These are phyloP conservation scores for Remersonia thermophila DNA, from an alignment of 2,329 filamentous ascomycete species.

Conservation along the genomic window DNA sequence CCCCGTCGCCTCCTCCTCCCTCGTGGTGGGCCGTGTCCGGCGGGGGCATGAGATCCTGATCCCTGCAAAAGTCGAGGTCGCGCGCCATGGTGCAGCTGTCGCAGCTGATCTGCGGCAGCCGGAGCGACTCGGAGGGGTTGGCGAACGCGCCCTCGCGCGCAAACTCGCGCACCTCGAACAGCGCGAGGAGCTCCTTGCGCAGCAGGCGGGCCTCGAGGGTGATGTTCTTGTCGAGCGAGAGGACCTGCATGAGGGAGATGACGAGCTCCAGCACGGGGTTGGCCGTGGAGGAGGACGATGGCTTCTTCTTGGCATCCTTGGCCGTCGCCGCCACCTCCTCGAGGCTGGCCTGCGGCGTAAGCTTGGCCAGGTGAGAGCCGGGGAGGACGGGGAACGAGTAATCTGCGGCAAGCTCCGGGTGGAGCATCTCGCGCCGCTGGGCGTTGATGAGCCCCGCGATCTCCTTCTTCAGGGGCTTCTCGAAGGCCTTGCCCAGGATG, in stretches of 20 bases:
- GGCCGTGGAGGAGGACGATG: constrained; percentile 23
- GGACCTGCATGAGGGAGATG: constrained; percentile 84
- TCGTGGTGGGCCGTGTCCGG: constrained; percentile 12
- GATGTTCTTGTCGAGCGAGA: constrained; percentile 83
- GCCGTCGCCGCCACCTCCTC: not conserved
- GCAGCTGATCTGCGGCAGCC: constrained; percentile 67
- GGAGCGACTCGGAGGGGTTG: constrained; percentile 69
- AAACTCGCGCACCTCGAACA: constrained; percentile 95
- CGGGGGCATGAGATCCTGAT: constrained; percentile 63
- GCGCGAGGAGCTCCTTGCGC: constrained; percentile 72
- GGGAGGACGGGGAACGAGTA: constrained; percentile 77
- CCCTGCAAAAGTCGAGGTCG: constrained; percentile 85
- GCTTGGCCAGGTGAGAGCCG: constrained; percentile 49
- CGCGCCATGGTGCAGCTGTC: constrained; percentile 80
- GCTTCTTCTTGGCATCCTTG: constrained; percentile 7
- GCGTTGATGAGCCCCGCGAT: constrained; percentile 70
- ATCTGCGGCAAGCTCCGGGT: constrained; percentile 76
- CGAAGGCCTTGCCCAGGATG: constrained; percentile 70
- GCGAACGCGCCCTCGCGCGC: constrained; percentile 73
- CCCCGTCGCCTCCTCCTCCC: constrained; percentile 2
- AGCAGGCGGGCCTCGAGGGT: constrained; percentile 77
- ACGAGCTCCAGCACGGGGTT: constrained; percentile 84
- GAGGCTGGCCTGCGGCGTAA: constrained; percentile 15
- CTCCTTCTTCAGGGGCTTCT: constrained; percentile 81
- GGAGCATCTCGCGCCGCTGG: constrained; percentile 78